Conservation (phyloP, 208 protist species). For the Angomonas ambiguus region DNA sequence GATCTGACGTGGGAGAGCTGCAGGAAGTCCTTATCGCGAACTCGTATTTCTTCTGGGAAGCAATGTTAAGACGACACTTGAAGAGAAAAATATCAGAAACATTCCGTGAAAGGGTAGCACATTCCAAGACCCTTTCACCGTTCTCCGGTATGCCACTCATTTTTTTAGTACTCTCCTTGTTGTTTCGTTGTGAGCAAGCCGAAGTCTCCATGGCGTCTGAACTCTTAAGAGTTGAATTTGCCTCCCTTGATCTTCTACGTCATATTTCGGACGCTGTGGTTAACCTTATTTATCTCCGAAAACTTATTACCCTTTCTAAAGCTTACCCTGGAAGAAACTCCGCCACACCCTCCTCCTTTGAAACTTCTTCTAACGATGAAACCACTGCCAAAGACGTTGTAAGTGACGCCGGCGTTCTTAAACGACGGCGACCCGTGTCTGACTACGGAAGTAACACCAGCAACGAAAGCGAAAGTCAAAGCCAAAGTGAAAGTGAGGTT, state of each 20-base stretch:
- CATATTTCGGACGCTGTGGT: no score
- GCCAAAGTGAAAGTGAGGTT: no score
- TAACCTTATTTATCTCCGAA: no score
- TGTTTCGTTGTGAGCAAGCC: constrained; percentile 25
- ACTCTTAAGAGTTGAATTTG: constrained; percentile 27
- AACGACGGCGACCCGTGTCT: not conserved
- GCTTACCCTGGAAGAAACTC: no score
- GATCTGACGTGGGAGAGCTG: constrained; percentile 26
- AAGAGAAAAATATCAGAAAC: constrained; percentile 20
- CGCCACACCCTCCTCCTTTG: no score
- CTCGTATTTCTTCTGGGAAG: constrained; percentile 30
- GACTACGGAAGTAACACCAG: no score
- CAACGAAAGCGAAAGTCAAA: no score
- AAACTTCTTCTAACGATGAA: no score
- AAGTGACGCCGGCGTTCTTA: not conserved
- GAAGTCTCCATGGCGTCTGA: constrained; percentile 40
- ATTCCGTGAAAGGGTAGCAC: constrained; percentile 22
- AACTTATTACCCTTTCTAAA: no score
- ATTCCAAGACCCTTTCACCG: not conserved
- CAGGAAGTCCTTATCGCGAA: constrained; percentile 33
- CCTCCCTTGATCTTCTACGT: no score
- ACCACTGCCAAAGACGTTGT: no score
- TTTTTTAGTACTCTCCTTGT: constrained; percentile 48
- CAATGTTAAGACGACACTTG: constrained; percentile 40
- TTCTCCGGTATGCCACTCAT: constrained; percentile 55